phyloP scores from a whole-genome alignment of 371 early-diverging fungal genomes.

The Rhizopus delemar region DNA sequence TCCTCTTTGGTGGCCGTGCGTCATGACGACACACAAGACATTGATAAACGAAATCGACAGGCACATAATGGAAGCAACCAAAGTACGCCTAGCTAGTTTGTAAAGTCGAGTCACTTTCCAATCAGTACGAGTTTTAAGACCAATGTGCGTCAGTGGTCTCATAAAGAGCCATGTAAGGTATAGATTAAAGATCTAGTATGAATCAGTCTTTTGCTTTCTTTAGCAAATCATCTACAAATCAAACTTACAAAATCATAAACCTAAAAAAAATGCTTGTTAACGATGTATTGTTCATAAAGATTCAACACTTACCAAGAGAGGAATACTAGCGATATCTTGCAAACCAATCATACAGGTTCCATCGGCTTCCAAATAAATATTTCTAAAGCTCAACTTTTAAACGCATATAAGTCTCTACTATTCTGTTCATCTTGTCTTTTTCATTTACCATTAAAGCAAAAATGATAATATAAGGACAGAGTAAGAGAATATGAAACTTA shows the following conservation, averaged over 20 bases:
- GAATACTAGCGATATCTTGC: constrained; percentile 43
- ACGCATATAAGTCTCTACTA: background rate
- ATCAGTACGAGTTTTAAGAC: background rate
- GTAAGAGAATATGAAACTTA: constrained; percentile 30
- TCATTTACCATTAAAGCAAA: constrained; percentile 49
- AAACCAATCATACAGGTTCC: constrained; percentile 54
- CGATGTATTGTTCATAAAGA: background rate
- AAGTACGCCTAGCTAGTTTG: constrained; percentile 50
- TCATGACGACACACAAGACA: constrained; percentile 40
- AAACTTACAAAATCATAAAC: constrained; percentile 48
- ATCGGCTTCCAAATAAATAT: constrained; percentile 38
- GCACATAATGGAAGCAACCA: constrained; percentile 52
- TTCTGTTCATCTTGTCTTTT: background rate
- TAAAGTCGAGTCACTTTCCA: constrained; percentile 29
- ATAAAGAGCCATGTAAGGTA: constrained; percentile 56
- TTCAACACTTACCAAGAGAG: constrained; percentile 38
- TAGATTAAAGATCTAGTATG: constrained; percentile 39
- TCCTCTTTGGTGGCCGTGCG: constrained; percentile 52
- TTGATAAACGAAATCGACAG: constrained; percentile 54
- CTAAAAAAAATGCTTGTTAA: constrained; percentile 9
- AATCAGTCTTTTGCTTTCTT: too few relatives aligned
- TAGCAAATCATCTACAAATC: too few relatives aligned
- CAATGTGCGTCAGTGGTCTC: constrained; percentile 34
- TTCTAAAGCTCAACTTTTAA: constrained; percentile 35
- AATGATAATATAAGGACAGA: constrained; percentile 48